Evolutionary conservation across 768 basidiomycete genomes (phyloP), one percentile per base, ranked within the genome.

Genomic region (Boletus edulis): DNA sequence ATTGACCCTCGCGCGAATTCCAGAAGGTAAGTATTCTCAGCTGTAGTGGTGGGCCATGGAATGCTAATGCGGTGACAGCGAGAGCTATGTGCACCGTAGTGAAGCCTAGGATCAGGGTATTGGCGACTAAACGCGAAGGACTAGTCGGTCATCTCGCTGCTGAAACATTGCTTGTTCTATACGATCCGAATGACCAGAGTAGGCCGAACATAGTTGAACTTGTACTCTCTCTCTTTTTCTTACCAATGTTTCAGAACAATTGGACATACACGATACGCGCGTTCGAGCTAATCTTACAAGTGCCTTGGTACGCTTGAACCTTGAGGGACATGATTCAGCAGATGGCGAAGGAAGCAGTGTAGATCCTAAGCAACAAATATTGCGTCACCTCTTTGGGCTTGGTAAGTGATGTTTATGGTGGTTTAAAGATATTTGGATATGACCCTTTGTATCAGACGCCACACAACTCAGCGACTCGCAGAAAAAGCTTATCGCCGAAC

Each of bases 201-300:
- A 43, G 2, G 56, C 2, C 3, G 1, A 0, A n/a, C 15, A 1
- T 15, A 31, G 2, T 27, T 41, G 14, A 4, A 44, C 12, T 27
- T 37, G 14, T 3, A 2, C 22, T 39, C 1, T 31, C 1, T 31
- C 31, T 20, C 2, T 1, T 20, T 27, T 27, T 2, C 20, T 41
- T 9, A 41, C 3, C 18, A 11, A n/a, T 1, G 39, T 38, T 41
- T n/a, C 14, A 67, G 66, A 20, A 0, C 52, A 44, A 44, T 14
- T 66, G 3, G 32, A 60, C 32, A 24, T 61, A 35, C 46, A 32
- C n/a, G n/a, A 59, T 34, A 4, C 57, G 5, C 20, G 12, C 8
- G 34, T 66, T 35, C 55, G 59, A 41, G 51, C 59, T 12, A 67
- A 67, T 49, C 46, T 67, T 6, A 63, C 59, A 6, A 24, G 52